phyloP scores from a whole-genome alignment of 495 filamentous ascomycete genomes.

The Cenococcum geophilum region DNA sequence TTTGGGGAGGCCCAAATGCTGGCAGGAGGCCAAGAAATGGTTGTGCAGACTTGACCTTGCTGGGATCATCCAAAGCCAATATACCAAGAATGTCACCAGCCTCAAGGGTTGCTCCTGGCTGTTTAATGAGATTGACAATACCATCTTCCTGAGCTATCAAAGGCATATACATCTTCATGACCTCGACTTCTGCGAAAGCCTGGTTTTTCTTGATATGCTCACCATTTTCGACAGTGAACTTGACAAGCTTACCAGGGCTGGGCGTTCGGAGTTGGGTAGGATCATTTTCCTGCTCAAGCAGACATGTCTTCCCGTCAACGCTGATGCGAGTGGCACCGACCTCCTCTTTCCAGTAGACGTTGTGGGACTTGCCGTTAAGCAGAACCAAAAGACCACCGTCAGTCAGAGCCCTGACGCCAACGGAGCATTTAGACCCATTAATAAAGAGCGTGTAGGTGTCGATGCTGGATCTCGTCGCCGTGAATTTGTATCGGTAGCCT shows the following conservation, averaged over 20 bases:
- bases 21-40: constrained; percentile 93
- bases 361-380: constrained; percentile 86
- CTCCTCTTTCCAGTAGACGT: constrained; percentile 99
- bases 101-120: constrained; percentile 94
- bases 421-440: constrained; percentile 93
- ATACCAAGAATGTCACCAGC: constrained; percentile 99
- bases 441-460: constrained; percentile 99
- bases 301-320: constrained; percentile 94
- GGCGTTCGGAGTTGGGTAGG: constrained; percentile 94
- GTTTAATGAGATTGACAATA: constrained; percentile 97
- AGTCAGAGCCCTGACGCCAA: constrained; percentile 85
- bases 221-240: constrained; percentile 95
- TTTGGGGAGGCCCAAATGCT: constrained; percentile 74
- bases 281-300: constrained; percentile 98
- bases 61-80: constrained; percentile 89
- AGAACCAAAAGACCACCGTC: constrained; percentile 94
- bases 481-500: constrained; percentile 94
- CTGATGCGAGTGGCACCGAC: constrained; percentile 90
- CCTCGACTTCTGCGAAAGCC: constrained; percentile 93
- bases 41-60: constrained; percentile 92
- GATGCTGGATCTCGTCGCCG: constrained; percentile 81
- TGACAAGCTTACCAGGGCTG: constrained; percentile 95
- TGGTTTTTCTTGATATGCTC: constrained; percentile 91
- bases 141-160: constrained; percentile 95
- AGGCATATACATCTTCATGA: constrained; percentile 99